Percentiles rank a stretch among this genome's conserved stretches.
Evolutionary conservation across 176 grass and related monocot genomes (phyloP).

Genomic region (Paspalum notatum): DNA sequence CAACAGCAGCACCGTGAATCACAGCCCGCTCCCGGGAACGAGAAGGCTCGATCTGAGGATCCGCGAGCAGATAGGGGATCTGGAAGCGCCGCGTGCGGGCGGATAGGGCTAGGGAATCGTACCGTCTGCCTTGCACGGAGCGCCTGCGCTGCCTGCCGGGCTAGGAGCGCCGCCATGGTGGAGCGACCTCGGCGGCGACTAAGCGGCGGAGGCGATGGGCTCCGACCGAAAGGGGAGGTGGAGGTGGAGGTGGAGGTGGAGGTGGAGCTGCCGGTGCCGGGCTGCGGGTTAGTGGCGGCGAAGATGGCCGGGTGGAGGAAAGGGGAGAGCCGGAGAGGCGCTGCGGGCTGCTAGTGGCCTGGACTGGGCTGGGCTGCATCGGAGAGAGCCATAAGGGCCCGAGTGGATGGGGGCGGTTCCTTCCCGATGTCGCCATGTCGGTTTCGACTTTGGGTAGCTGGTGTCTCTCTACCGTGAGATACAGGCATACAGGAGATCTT

Average conservation of each 20-base stretch:
- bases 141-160: conserved; percentile 73
- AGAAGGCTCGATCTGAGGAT: conserved; percentile 23
- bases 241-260: no score
- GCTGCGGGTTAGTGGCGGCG: conserved; percentile 24
- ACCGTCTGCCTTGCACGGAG: conserved; percentile 74
- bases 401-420: not conserved
- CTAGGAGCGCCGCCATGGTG: conserved; percentile 72
- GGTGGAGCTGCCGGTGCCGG: conserved; percentile 16
- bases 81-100: conserved; percentile 8
- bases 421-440: no score
- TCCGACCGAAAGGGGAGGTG: conserved; percentile 9
- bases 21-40: not conserved
- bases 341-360: not conserved
- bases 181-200: conserved; percentile 37
- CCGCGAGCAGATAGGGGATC: conserved; percentile 11
- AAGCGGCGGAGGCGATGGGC: conserved; percentile 27
- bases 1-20: conserved; percentile 15
- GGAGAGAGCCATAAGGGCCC: not conserved
- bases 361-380: not conserved
- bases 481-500: no score
- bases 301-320: conserved; percentile 5
- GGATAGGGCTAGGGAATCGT: conserved; percentile 6
- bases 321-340: not conserved
- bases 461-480: no score
- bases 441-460: no score